These are phyloP conservation scores for Hypholoma fasciculare DNA, from an alignment of 768 basidiomycete genomes.

Conservation along the genomic window DNA sequence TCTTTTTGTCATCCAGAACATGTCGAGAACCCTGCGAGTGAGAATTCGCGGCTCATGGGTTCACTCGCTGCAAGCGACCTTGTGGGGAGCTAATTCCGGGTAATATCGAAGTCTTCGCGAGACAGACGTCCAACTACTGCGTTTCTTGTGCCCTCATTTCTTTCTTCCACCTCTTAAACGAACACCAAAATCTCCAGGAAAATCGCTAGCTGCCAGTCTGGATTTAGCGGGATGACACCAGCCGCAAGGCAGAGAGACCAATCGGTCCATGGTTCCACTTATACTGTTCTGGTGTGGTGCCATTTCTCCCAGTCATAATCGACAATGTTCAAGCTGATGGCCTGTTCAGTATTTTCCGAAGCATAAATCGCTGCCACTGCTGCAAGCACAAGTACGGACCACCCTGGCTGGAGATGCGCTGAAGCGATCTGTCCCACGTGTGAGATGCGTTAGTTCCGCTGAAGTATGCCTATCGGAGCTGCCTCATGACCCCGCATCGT, in stretches of 20 bases:
- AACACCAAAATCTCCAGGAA: too few species aligned
- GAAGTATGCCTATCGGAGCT: slow-evolving; percentile 10
- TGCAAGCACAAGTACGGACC: not conserved
- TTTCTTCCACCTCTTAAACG: not conserved
- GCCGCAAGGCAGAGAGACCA: too few species aligned
- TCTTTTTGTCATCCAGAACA: not conserved
- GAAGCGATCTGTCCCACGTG: slow-evolving; percentile 34
- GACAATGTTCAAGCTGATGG: too few species aligned
- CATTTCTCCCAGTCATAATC: too few species aligned
- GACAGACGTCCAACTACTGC: not conserved
- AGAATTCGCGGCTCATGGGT: not conserved
- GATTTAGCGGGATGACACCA: too few species aligned
- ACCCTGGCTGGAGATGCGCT: not conserved
- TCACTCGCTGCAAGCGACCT: not conserved
- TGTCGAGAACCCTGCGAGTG: slow-evolving; percentile 7
- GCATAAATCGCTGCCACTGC: not conserved
- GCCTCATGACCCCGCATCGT: slow-evolving; percentile 7
- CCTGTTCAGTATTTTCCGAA: not conserved
- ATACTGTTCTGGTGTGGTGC: too few species aligned
- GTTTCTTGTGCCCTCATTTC: not conserved
- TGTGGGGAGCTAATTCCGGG: slow-evolving; percentile 2
- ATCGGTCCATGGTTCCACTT: too few species aligned
- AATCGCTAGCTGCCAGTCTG: too few species aligned
- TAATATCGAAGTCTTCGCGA: not conserved
- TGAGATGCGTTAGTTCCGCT: slow-evolving; percentile 28